Evolutionary conservation across 768 basidiomycete genomes (phyloP), one percentile per base, ranked within the genome.

Genomic region (Serendipita sp.): DNA sequence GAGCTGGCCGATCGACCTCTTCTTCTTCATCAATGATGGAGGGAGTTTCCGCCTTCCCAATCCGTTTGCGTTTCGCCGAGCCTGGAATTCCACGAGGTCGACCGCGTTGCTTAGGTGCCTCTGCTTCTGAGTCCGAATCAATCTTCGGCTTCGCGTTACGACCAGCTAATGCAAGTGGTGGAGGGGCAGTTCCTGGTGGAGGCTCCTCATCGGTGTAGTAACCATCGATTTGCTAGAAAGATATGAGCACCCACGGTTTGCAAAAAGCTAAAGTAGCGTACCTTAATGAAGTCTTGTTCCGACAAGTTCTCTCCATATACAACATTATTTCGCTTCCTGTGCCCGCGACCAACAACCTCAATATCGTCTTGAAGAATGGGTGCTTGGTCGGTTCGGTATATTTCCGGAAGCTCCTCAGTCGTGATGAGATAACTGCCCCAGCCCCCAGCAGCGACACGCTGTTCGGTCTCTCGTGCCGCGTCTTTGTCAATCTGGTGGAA

Each of bases 291-390:
- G 69, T 93, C 86, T 71, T 96, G 95, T 69, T 98, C 95, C 63
- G 85, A 87, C 65, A 98, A 79, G 15, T 93, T 93, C 71, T 97
- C 95, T 66, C 88, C 94, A 71, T 98, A 98, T 71, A 84, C 86
- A 67, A 98, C 91, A 48, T 87, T 80, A 65, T 85, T 89, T 68
- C 91, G 81, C 66, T 83, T 81, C 69, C 93, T 81, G 72, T 89
- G 86, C 41, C 93, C 94, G 67, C 93, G 84, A 64, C 93, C 93
- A 4, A 85, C 73, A 54, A 81, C 77, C 68, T 82, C 82, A 23
- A 82, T 79, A 63, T 90, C 91, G 10, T 71, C 69, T 7, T 72
- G 71, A 15, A 74, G 70, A 62, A 72, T 72, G 71, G 91, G 90
- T 1, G 88, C 88, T 71, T 89, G 85, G 68, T 90, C 88, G 3